Percentiles rank a stretch among this genome's conserved stretches.
These are phyloP conservation scores for Postia placenta DNA, from an alignment of 768 basidiomycete species.

Conservation along the genomic window DNA sequence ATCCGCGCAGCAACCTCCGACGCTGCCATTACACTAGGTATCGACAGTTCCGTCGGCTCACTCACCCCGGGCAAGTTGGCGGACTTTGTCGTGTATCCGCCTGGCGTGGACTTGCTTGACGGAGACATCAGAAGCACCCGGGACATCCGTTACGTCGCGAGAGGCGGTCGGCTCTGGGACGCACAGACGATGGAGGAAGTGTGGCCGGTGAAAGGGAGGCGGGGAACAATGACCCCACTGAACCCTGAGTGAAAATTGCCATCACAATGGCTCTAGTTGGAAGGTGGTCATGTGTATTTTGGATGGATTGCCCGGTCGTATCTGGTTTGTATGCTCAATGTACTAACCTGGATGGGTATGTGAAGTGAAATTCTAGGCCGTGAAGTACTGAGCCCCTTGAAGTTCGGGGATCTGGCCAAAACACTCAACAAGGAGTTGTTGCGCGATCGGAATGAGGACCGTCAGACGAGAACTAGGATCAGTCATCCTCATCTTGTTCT, in stretches of 20 bases:
- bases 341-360: no score
- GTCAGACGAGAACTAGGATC: no score
- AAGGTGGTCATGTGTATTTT: no score
- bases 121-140: conserved; percentile 45
- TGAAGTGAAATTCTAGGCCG: no score
- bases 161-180: conserved; percentile 69
- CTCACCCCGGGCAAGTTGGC: conserved; percentile 63
- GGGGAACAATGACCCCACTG: conserved; percentile 48
- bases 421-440: no score
- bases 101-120: conserved; percentile 49
- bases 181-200: conserved; percentile 61
- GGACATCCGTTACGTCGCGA: conserved; percentile 49
- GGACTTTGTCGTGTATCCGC: conserved; percentile 63
- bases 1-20: conserved; percentile 62
- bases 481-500: no score
- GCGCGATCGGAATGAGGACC: no score
- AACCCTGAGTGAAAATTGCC: conserved; percentile 38
- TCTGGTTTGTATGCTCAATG: no score
- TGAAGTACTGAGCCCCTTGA: no score
- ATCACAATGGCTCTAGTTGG: neutral
- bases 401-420: no score
- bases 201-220: conserved; percentile 62
- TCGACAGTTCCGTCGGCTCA: conserved; percentile 56
- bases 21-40: conserved; percentile 60
- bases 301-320: no score